These are phyloP conservation scores for Calycina marina DNA, from an alignment of 2,329 filamentous ascomycete species.

Conservation along the genomic window DNA sequence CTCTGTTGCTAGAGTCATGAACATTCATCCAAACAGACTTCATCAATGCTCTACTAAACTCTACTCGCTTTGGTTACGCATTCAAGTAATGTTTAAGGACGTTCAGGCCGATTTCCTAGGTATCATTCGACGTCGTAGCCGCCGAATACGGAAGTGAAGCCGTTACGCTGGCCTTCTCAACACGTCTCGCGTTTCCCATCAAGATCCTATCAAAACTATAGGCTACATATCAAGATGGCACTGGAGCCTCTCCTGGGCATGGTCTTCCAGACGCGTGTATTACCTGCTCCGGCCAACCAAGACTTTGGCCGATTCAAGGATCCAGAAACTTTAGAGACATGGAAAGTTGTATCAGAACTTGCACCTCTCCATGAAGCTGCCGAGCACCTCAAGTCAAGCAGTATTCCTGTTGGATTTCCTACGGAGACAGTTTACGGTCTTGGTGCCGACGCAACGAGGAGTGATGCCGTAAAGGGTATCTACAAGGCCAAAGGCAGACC, in stretches of 20 bases:
- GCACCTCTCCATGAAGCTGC: conserved; percentile 17
- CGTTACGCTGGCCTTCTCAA: conserved; percentile 11
- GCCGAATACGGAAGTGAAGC: not conserved
- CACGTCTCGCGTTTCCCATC: conserved; percentile 5
- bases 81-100: not conserved
- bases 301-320: conserved; percentile 16
- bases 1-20: too few species aligned
- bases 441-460: conserved; percentile 87
- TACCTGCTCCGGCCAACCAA: conserved; percentile 10
- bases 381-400: conserved; percentile 12
- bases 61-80: too few species aligned
- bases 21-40: too few species aligned
- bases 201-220: conserved; percentile 4
- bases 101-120: not conserved
- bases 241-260: conserved; percentile 4
- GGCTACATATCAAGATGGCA: conserved; percentile 12
- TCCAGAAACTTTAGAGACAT: conserved; percentile 14
- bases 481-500: conserved; percentile 83
- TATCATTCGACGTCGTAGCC: not conserved
- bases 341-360: conserved; percentile 11
- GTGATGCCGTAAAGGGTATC: conserved; percentile 74
- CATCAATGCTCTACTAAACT: too few species aligned
- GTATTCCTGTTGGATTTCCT: conserved; percentile 73
- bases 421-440: conserved; percentile 97
- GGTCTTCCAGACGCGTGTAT: conserved; percentile 13